A percentile compares a stretch with the other conserved stretches of the same genome.
phyloP scores from a whole-genome alignment of 768 basidiomycete genomes.

The Termitomyces sp. region DNA sequence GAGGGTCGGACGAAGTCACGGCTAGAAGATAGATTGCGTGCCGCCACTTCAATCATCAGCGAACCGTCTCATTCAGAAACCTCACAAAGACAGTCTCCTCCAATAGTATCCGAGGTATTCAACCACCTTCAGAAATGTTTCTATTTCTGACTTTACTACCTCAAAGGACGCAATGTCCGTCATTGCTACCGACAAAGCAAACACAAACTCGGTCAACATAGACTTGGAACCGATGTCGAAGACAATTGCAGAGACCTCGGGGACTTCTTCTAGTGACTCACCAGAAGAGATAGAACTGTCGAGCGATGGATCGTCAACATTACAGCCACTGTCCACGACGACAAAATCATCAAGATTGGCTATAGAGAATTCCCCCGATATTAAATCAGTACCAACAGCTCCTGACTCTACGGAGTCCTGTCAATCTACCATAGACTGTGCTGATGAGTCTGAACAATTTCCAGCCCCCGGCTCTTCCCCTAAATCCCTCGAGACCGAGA shows the following conservation, averaged over 20 bases:
- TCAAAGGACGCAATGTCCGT: conserved; percentile 13
- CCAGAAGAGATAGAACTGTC: neutral
- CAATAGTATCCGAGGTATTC: conserved; percentile 15
- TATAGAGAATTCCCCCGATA: neutral
- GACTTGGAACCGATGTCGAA: neutral
- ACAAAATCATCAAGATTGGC: neutral
- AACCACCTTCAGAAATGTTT: conserved; percentile 32
- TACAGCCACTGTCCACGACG: neutral
- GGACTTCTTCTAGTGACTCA: neutral
- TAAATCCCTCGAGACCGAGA: neutral
- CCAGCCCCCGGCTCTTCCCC: neutral
- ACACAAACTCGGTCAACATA: neutral
- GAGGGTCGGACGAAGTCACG: conserved; percentile 40
- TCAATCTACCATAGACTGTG: neutral
- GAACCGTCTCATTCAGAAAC: conserved; percentile 43
- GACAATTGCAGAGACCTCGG: neutral
- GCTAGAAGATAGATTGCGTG: conserved; percentile 74
- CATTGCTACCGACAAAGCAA: neutral
- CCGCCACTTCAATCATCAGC: conserved; percentile 50
- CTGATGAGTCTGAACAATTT: neutral
- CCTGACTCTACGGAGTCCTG: neutral
- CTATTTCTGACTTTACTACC: conserved; percentile 35
- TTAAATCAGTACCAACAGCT: neutral
- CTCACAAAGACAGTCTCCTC: conserved; percentile 38
- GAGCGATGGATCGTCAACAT: neutral